Evolutionary conservation across 306 rosid genomes (phyloP).

Genomic region (Hippophae gyantsensis): DNA sequence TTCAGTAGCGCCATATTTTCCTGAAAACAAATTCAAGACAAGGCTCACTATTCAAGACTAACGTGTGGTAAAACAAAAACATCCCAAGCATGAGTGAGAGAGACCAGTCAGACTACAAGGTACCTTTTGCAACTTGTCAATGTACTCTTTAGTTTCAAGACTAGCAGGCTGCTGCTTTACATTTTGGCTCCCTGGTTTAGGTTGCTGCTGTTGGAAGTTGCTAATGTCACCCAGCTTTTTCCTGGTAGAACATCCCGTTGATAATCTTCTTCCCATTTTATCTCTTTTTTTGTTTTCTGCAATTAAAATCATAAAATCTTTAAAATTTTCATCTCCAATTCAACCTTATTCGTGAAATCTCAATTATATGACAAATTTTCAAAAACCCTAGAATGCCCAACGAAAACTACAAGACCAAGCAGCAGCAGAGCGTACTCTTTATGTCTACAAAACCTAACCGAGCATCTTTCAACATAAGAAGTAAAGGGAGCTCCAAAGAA

Average conservation of each 20-base stretch:
- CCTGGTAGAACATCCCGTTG: conserved; percentile 32
- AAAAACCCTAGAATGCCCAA: no score
- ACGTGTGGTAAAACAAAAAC: conserved; percentile 1
- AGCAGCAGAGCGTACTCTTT: no score
- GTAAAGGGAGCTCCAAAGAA: no score
- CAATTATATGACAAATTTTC: no score
- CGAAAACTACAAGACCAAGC: no score
- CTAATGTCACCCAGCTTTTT: conserved; percentile 62
- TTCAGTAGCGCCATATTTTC: conserved; percentile 50
- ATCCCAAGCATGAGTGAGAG: neutral
- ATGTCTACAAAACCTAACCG: no score
- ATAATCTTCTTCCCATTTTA: conserved; percentile 25
- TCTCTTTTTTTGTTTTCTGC: conserved; percentile 37
- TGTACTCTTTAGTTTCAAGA: conserved; percentile 21
- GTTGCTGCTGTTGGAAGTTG: conserved; percentile 36
- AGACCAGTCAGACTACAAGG: neutral
- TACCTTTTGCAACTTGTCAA: conserved; percentile 51
- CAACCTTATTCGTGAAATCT: no score
- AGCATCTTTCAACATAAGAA: no score
- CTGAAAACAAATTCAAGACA: conserved; percentile 30
- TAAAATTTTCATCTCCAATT: no score
- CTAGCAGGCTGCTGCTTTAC: conserved; percentile 22
- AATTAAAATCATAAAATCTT: conserved; percentile 3
- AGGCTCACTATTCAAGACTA: conserved; percentile 11
- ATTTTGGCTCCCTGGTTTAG: conserved; percentile 19